Evolutionary conservation across 2,329 filamentous ascomycete species (phyloP).

Genomic region (Hypocrella siamensis): DNA sequence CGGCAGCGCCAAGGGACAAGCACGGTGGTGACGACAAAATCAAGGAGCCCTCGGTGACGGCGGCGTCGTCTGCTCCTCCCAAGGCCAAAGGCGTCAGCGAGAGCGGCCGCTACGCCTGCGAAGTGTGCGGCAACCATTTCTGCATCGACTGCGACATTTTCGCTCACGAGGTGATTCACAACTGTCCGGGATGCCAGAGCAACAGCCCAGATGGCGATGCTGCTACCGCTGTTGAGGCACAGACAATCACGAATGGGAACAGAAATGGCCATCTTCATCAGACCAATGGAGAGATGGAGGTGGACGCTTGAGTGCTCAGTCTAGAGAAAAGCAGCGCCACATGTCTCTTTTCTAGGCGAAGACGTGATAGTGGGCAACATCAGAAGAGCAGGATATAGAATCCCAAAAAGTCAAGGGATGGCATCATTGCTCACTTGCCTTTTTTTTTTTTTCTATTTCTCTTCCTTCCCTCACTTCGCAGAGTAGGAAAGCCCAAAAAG

Average conservation of each 20-base stretch:
- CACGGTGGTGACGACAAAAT: conserved; percentile 5
- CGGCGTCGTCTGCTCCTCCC: conserved; percentile 5
- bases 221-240: conserved; percentile 7
- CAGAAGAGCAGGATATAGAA: too few relatives aligned
- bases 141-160: conserved; percentile 98
- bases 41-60: conserved; percentile 7
- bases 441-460: neutral
- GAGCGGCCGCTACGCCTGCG: conserved; percentile 77
- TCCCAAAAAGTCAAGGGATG: too few relatives aligned
- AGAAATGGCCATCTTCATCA: conserved; percentile 12
- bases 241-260: conserved; percentile 18
- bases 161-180: conserved; percentile 85
- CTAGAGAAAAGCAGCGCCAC: neutral
- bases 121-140: conserved; percentile 78
- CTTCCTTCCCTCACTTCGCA: neutral
- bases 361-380: neutral
- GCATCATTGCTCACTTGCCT: neutral
- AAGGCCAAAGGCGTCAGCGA: conserved; percentile 56
- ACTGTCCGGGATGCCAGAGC: conserved; percentile 79
- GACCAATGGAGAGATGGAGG: conserved; percentile 28
- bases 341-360: conserved; percentile 1
- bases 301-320: too few relatives aligned
- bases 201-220: conserved; percentile 11
- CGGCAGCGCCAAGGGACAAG: conserved; percentile 22
- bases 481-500: too few relatives aligned